Percentiles rank a stretch among this genome's conserved stretches.
phyloP scores from a whole-genome alignment of 2,329 filamentous ascomycete species.

The Plenodomus biglobosus region DNA sequence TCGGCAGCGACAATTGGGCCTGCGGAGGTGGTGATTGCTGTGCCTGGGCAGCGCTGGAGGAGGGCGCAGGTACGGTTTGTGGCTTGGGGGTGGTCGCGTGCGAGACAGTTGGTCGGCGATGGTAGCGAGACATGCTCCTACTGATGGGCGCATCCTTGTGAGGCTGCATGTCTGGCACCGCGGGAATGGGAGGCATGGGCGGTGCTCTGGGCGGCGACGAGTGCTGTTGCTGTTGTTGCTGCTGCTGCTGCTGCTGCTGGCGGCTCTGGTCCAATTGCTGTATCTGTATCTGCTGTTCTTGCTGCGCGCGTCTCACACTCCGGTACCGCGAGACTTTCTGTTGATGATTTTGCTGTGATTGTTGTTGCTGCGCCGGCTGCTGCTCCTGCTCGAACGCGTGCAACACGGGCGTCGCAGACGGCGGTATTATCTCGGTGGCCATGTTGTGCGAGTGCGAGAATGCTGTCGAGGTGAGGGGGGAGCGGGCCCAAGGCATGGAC shows the following conservation, averaged over 20 bases:
- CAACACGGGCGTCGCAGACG: slow-evolving; percentile 23
- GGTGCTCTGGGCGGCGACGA: background rate
- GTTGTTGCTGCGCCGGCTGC: too few relatives aligned
- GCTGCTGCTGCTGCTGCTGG: slow-evolving; percentile 8
- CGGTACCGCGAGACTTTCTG: slow-evolving; percentile 61
- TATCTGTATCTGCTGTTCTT: slow-evolving; percentile 34
- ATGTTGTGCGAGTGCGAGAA: slow-evolving; percentile 33
- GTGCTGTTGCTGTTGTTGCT: slow-evolving; percentile 7
- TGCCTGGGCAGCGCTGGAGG: slow-evolving; percentile 25
- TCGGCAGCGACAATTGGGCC: slow-evolving; percentile 10
- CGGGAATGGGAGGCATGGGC: slow-evolving; percentile 28
- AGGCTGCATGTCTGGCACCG: slow-evolving; percentile 24
- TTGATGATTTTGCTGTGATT: too few relatives aligned
- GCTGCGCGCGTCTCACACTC: slow-evolving; percentile 55
- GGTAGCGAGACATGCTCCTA: slow-evolving; percentile 48
- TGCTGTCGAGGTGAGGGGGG: slow-evolving; percentile 19
- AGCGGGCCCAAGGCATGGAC: slow-evolving; percentile 4
- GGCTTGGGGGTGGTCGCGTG: slow-evolving; percentile 26
- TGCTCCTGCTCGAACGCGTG: too few relatives aligned
- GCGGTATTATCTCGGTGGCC: slow-evolving; percentile 33
- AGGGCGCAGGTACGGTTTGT: slow-evolving; percentile 17
- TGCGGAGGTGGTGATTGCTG: slow-evolving; percentile 1
- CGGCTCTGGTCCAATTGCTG: slow-evolving; percentile 1
- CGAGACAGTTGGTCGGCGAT: slow-evolving; percentile 36
- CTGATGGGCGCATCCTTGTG: slow-evolving; percentile 28